A percentile compares a stretch with the other conserved stretches of the same genome.
These are phyloP conservation scores for Penicillium dipodomyicola DNA, from an alignment of 495 filamentous ascomycete species.

Conservation along the genomic window DNA sequence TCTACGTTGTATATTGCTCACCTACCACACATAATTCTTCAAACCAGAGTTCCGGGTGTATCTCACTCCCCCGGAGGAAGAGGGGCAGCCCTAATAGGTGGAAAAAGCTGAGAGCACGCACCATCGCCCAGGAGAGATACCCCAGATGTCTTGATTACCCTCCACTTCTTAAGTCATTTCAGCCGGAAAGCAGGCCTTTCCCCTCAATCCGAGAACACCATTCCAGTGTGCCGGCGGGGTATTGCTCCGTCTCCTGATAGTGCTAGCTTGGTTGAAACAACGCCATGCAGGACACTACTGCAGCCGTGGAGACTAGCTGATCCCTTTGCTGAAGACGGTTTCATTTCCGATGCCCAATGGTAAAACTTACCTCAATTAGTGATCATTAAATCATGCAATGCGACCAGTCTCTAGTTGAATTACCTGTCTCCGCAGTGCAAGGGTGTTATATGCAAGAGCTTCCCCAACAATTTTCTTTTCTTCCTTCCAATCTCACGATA, in stretches of 20 bases:
- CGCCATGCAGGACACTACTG: slow-evolving; percentile 7
- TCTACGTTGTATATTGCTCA: background rate
- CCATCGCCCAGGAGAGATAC: background rate
- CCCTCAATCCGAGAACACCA: slow-evolving; percentile 2
- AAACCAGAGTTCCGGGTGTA: background rate
- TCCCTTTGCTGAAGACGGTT: background rate
- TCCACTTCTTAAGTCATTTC: slow-evolving; percentile 11
- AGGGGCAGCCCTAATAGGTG: slow-evolving; percentile 19
- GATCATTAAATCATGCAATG: background rate
- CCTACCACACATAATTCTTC: background rate
- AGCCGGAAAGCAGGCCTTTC: slow-evolving; percentile 10
- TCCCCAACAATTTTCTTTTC: background rate
- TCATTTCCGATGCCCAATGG: slow-evolving; percentile 15
- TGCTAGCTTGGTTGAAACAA: slow-evolving; percentile 8
- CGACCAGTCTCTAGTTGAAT: background rate
- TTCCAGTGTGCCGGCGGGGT: slow-evolving; percentile 8
- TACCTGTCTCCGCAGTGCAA: background rate
- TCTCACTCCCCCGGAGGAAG: background rate
- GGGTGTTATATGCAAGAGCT: slow-evolving; percentile 3
- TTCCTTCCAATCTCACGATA: background rate
- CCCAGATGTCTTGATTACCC: background rate
- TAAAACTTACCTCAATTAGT: background rate
- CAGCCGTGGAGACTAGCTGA: slow-evolving; percentile 4
- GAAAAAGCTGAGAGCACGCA: slow-evolving; percentile 15
- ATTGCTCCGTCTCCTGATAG: slow-evolving; percentile 24